Evolutionary conservation across 768 basidiomycete genomes (phyloP), one percentile per base, ranked within the genome.

Genomic region (Russula ochroleuca): DNA sequence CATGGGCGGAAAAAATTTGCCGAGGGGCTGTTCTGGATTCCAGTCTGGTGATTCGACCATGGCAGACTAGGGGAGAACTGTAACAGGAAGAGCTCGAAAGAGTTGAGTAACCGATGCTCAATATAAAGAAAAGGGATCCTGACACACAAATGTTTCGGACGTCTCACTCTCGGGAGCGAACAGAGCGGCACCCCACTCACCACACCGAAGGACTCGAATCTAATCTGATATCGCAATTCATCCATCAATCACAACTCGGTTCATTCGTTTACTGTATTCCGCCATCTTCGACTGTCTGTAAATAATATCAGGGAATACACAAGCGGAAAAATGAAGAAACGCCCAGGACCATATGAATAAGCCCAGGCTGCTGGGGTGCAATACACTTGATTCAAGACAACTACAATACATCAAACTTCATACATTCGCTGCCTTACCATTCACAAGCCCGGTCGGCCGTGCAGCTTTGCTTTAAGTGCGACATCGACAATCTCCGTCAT

Each of bases 1-100:
- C 65, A 96, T 78, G 48, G 83, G 81, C 13, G 89, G 89, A 69
- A 92, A 91, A 4, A 58, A 35, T 53, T 65, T 65, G 23, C 41
- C 10, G 54, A 65, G 54, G 14, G 64, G 59, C 14, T 45, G 48
- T 14, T 28, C 19, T 15, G 64, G 64, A 15, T 50, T 45, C 64
- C 64, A 65, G n/a, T 61, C 35, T 51, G 59, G 33, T 56, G 59
- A 31, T 61, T 61, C 64, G 10, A 65, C 64, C 64, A 65, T 65
- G 41, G 15, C 28, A 25, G 11, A 19, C 43, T 47, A 40, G 0
- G 23, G 23, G 23, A 28, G 5, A 14, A 37, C 33, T 14, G 49
- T 43, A 25, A 19, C 11, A 53, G 13, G 6, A 23, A 54, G 43
- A 21, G n/a, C 21, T 45, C 5, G 38, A 14, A 38, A 21, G 3